Conservation (phyloP, 768 basidiomycete species). For the Mycena vulgaris region DNA sequence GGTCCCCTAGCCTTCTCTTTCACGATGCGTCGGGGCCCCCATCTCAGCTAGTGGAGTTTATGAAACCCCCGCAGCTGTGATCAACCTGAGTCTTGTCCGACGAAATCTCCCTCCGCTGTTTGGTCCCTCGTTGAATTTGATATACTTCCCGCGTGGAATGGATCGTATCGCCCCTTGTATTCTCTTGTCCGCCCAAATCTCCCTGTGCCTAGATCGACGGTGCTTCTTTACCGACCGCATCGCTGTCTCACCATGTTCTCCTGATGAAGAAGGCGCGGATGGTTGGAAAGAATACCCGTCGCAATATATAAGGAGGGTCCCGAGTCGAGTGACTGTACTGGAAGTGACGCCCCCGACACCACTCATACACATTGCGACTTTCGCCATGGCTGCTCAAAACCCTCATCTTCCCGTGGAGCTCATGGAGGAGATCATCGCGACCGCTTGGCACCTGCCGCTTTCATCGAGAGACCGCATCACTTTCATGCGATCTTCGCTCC, state of each 20-base stretch:
- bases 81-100: background rate
- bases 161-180: background rate
- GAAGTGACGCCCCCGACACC: background rate
- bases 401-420: constrained; percentile 41
- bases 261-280: background rate
- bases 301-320: constrained; percentile 3
- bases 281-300: background rate
- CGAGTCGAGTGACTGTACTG: background rate
- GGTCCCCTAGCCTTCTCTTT: too few species aligned
- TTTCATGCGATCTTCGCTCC: constrained; percentile 38
- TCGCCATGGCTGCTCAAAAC: background rate
- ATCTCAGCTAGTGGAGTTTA: too few species aligned
- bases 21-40: too few species aligned
- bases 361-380: too few species aligned
- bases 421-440: constrained; percentile 32
- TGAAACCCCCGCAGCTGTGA: too few species aligned
- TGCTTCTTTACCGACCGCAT: constrained; percentile 32
- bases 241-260: constrained; percentile 27
- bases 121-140: background rate
- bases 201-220: constrained; percentile 27
- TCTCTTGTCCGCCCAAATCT: constrained; percentile 24
- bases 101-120: constrained; percentile 8
- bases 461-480: constrained; percentile 35
- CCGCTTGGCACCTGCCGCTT: constrained; percentile 37
- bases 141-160: constrained; percentile 17